These are phyloP conservation scores for Trametes pubescens DNA, from an alignment of 1,284 basidiomycete genomes.

Conservation along the genomic window DNA sequence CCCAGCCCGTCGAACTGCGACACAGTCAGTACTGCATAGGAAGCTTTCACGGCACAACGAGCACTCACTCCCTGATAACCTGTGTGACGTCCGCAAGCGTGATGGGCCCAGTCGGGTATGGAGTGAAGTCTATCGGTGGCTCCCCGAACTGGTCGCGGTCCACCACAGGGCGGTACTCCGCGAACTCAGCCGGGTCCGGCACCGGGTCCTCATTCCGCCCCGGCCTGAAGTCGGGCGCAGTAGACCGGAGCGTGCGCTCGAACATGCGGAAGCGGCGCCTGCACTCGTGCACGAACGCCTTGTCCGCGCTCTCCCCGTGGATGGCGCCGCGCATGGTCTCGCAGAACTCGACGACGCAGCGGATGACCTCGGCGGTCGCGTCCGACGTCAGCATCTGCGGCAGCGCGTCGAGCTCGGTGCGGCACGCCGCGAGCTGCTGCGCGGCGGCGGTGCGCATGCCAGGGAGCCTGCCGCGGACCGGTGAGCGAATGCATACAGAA, in stretches of 20 bases:
- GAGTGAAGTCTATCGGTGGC: constrained; percentile 30
- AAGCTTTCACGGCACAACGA: neutral
- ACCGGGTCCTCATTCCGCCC: neutral
- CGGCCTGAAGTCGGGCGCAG: constrained; percentile 49
- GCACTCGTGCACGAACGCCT: constrained; percentile 47
- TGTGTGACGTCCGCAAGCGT: constrained; percentile 30
- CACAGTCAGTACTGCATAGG: neutral
- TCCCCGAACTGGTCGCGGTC: constrained; percentile 2
- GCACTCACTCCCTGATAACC: constrained; percentile 37
- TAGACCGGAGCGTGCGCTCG: constrained; percentile 46
- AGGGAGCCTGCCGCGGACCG: constrained; percentile 52
- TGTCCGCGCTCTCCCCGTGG: constrained; percentile 45
- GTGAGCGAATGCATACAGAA: too few species aligned
- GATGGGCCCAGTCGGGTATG: constrained; percentile 19
- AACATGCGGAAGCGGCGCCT: constrained; percentile 44
- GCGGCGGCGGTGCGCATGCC: constrained; percentile 49
- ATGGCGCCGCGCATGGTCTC: constrained; percentile 46
- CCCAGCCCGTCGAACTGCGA: constrained; percentile 58
- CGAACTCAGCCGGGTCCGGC: neutral
- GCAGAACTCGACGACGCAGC: constrained; percentile 54
- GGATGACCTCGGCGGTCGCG: constrained; percentile 52
- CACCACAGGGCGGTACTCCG: neutral
- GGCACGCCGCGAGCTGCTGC: constrained; percentile 47
- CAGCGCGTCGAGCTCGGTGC: constrained; percentile 46
- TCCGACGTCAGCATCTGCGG: constrained; percentile 50